These are phyloP conservation scores for Fonsecaea multimorphosa DNA, from an alignment of 2,329 filamentous ascomycete species.

Conservation along the genomic window DNA sequence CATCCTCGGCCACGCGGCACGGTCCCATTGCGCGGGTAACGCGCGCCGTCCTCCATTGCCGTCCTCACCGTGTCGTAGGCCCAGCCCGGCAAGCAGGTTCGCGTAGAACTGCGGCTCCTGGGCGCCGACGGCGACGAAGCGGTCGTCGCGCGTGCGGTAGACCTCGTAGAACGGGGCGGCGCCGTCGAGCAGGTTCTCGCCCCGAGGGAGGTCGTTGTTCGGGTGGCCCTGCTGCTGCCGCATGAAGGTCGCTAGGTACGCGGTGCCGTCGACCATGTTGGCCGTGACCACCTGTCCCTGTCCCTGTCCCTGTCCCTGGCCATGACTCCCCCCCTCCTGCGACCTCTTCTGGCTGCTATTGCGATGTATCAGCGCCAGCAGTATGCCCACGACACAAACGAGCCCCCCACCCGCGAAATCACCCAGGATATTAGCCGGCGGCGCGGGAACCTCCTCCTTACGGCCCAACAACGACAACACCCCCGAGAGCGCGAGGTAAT, in stretches of 20 bases:
- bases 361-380: constrained; percentile 71
- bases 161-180: constrained; percentile 88
- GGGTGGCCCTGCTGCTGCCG: constrained; percentile 69
- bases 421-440: constrained; percentile 83
- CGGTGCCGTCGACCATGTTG: constrained; percentile 91
- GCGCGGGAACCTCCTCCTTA: constrained; percentile 70
- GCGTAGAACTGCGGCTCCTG: constrained; percentile 85
- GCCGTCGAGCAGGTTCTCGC: constrained; percentile 79
- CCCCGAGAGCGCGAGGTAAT: constrained; percentile 89
- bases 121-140: constrained; percentile 83
- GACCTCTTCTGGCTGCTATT: no score
- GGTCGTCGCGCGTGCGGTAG: constrained; percentile 79
- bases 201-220: constrained; percentile 69
- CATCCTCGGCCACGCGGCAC: constrained; percentile 70
- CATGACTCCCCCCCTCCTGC: no score
- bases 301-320: no score
- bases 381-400: constrained; percentile 77
- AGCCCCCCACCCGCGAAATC: constrained; percentile 92
- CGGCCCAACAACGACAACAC: constrained; percentile 72
- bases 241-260: constrained; percentile 79
- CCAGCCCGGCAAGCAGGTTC: constrained; percentile 69
- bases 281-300: constrained; percentile 87
- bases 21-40: constrained; percentile 61
- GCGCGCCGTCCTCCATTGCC: constrained; percentile 35
- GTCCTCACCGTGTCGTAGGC: constrained; percentile 49